These are phyloP conservation scores for Wallacemonas collosoma DNA, from an alignment of 208 protist species.

Conservation along the genomic window DNA sequence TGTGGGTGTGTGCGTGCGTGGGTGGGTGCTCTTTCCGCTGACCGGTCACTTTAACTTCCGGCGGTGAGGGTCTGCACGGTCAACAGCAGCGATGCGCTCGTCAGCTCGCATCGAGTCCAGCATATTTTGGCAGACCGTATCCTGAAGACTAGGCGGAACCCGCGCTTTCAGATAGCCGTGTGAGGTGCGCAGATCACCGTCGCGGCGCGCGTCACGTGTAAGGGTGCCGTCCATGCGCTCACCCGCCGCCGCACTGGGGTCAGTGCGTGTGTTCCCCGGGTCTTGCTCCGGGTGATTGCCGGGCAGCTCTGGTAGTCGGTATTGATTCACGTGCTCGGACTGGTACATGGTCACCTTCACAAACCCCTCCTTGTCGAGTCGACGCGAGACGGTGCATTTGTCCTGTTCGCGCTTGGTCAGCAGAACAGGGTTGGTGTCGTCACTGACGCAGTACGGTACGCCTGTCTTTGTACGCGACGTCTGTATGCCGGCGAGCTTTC, in stretches of 20 bases:
- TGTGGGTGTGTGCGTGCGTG: too few species aligned
- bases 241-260: slow-evolving; percentile 32
- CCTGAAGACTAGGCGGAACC: slow-evolving; percentile 18
- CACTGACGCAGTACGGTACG: slow-evolving; percentile 28
- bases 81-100: slow-evolving; percentile 57
- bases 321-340: slow-evolving; percentile 67
- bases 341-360: slow-evolving; percentile 75
- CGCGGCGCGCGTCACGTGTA: slow-evolving; percentile 28
- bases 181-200: slow-evolving; percentile 58
- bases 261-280: slow-evolving; percentile 35
- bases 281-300: slow-evolving; percentile 29
- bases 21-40: too few species aligned
- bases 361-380: slow-evolving; percentile 71
- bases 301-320: slow-evolving; percentile 72
- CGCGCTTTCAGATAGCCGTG: slow-evolving; percentile 60
- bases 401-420: slow-evolving; percentile 47
- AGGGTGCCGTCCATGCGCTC: slow-evolving; percentile 65
- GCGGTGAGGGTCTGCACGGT: slow-evolving; percentile 76
- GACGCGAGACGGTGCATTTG: slow-evolving; percentile 48
- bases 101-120: slow-evolving; percentile 39
- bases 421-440: slow-evolving; percentile 74
- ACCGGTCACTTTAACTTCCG: slow-evolving; percentile 50
- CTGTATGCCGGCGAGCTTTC: slow-evolving; percentile 47
- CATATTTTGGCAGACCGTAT: slow-evolving; percentile 7
- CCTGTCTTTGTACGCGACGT: background rate